These are phyloP conservation scores for Rubroboletus satanas DNA, from an alignment of 768 basidiomycete genomes.

Conservation along the genomic window DNA sequence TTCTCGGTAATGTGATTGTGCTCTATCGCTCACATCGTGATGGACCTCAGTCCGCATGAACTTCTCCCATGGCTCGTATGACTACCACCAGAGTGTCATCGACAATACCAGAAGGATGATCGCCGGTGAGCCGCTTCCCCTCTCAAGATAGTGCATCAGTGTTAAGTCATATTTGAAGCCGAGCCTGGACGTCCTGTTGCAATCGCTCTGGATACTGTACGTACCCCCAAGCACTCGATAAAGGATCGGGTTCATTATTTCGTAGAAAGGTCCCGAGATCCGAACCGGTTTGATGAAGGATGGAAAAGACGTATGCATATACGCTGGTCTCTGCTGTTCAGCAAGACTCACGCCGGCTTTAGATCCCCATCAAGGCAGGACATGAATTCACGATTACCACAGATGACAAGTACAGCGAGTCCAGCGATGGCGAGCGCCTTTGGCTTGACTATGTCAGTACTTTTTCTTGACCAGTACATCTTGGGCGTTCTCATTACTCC, in stretches of 20 bases:
- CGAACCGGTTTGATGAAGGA: constrained; percentile 92
- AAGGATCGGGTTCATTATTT: constrained; percentile 6
- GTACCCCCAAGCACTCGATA: constrained; percentile 26
- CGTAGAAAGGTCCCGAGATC: constrained; percentile 98
- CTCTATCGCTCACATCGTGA: constrained; percentile 7
- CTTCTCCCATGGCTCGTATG: constrained; percentile 98
- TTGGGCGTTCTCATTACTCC: neutral
- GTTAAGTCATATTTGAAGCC: constrained; percentile 26
- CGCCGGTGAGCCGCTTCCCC: constrained; percentile 47
- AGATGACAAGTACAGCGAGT: constrained; percentile 74
- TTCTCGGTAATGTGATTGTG: neutral
- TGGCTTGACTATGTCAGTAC: constrained; percentile 89
- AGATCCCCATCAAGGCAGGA: constrained; percentile 84
- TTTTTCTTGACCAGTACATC: neutral
- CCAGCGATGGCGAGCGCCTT: constrained; percentile 78
- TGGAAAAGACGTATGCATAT: constrained; percentile 70
- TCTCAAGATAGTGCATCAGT: neutral
- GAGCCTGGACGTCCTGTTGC: constrained; percentile 88
- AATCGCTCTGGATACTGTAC: constrained; percentile 93
- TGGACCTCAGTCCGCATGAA: constrained; percentile 89
- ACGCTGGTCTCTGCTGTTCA: neutral
- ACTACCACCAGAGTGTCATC: constrained; percentile 98
- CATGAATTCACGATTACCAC: constrained; percentile 92
- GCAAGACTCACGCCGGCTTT: constrained; percentile 7
- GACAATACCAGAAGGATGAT: constrained; percentile 93